A percentile compares a stretch with the other conserved stretches of the same genome.
These are phyloP conservation scores for Backusella morwellensis DNA, from an alignment of 192 early-diverging fungal genomes.

Conservation along the genomic window DNA sequence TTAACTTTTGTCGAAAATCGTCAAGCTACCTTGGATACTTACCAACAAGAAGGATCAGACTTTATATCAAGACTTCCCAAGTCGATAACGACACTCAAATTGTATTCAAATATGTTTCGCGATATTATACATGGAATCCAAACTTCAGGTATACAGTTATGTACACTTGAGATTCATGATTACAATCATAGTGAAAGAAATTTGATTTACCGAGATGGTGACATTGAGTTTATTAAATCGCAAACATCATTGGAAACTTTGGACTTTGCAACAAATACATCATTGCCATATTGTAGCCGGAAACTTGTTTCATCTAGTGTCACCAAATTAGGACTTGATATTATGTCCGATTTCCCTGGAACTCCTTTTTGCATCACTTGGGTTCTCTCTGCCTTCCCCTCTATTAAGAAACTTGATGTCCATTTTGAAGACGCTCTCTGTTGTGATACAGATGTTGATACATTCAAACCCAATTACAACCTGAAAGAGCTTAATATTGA, in stretches of 20 bases:
- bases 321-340: background rate
- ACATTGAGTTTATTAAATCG: background rate
- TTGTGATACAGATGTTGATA: background rate
- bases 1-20: background rate
- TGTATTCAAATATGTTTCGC: background rate
- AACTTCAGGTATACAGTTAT: background rate
- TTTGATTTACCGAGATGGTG: background rate
- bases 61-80: background rate
- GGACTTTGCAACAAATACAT: background rate
- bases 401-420: background rate
- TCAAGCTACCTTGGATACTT: background rate
- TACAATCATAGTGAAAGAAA: too few species aligned
- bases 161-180: background rate
- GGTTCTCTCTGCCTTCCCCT: background rate
- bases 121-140: background rate
- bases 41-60: background rate
- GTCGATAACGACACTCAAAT: background rate
- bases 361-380: background rate
- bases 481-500: background rate
- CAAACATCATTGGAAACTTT: background rate
- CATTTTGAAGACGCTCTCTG: background rate
- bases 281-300: background rate
- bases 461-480: background rate
- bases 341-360: background rate
- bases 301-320: background rate